phyloP scores from a whole-genome alignment of 106 monocot species.

The Dioscorea dumetorum region DNA sequence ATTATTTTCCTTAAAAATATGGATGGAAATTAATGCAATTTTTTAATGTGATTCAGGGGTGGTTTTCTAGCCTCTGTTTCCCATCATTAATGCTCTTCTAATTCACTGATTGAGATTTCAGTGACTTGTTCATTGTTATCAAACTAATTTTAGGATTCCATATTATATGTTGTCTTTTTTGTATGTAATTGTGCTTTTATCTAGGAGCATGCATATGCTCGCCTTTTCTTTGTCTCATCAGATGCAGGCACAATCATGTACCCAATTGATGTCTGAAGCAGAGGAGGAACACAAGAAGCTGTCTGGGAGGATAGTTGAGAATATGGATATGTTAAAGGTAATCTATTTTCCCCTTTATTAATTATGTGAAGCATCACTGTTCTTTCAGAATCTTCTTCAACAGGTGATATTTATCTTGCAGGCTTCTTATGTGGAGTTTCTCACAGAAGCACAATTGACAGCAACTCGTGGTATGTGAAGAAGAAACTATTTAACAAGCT shows the following conservation, averaged over 20 bases:
- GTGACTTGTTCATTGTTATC: no score
- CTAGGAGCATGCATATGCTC: no score
- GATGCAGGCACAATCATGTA: slow-evolving; percentile 73
- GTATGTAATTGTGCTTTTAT: no score
- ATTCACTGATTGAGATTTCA: no score
- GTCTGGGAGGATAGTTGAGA: slow-evolving; percentile 65
- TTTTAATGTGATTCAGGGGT: no score
- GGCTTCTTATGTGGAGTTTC: slow-evolving; percentile 62
- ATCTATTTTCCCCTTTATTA: neutral
- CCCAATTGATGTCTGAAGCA: slow-evolving; percentile 56
- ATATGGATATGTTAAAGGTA: slow-evolving; percentile 60
- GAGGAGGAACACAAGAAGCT: slow-evolving; percentile 81
- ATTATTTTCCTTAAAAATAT: no score
- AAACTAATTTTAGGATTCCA: neutral
- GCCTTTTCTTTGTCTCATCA: slow-evolving; percentile 4
- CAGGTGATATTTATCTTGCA: slow-evolving; percentile 16
- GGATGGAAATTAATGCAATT: no score
- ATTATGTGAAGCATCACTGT: neutral
- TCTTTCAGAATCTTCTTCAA: neutral
- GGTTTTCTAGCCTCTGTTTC: no score
- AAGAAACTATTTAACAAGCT: no score
- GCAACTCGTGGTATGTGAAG: slow-evolving; percentile 58
- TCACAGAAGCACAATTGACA: slow-evolving; percentile 64
- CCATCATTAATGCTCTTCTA: no score
- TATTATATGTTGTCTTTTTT: neutral